These are phyloP conservation scores for Hamamelis virginiana DNA, from an alignment of 164 flowering plant species.

Conservation along the genomic window DNA sequence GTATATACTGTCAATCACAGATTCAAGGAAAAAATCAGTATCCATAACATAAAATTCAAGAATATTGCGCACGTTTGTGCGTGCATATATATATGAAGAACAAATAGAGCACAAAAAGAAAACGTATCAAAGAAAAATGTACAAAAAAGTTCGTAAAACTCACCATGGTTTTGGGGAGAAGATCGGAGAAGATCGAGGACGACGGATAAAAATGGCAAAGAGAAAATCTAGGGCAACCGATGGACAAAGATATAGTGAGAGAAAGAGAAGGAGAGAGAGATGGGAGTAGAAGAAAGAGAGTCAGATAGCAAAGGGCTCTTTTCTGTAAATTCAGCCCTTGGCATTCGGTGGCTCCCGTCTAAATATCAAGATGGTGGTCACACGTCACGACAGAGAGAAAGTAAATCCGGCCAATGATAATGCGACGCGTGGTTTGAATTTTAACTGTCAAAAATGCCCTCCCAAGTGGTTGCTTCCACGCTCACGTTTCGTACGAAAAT, in stretches of 20 bases:
- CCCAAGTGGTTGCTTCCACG: background rate
- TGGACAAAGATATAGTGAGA: background rate
- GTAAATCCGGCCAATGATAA: constrained; percentile 6
- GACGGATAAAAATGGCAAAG: background rate
- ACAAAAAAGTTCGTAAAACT: background rate
- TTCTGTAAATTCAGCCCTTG: too few relatives aligned
- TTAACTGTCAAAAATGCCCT: background rate
- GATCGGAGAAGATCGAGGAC: background rate
- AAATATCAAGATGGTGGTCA: constrained; percentile 14
- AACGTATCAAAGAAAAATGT: background rate
- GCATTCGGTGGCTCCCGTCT: constrained; percentile 4
- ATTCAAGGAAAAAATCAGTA: too few relatives aligned
- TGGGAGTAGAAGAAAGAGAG: background rate
- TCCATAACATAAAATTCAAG: too few relatives aligned
- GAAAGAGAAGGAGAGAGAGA: background rate
- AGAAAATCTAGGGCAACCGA: constrained; percentile 8
- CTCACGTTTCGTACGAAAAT: too few relatives aligned
- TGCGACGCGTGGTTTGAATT: background rate
- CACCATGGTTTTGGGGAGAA: constrained; percentile 5
- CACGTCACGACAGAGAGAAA: constrained; percentile 13
- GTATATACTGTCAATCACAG: too few relatives aligned
- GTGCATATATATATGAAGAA: background rate
- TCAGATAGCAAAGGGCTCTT: too few relatives aligned
- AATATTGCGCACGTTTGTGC: too few relatives aligned
- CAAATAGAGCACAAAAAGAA: background rate